phyloP scores from a whole-genome alignment of 495 filamentous ascomycete genomes.

The Aspergillus sclerotioniger region DNA sequence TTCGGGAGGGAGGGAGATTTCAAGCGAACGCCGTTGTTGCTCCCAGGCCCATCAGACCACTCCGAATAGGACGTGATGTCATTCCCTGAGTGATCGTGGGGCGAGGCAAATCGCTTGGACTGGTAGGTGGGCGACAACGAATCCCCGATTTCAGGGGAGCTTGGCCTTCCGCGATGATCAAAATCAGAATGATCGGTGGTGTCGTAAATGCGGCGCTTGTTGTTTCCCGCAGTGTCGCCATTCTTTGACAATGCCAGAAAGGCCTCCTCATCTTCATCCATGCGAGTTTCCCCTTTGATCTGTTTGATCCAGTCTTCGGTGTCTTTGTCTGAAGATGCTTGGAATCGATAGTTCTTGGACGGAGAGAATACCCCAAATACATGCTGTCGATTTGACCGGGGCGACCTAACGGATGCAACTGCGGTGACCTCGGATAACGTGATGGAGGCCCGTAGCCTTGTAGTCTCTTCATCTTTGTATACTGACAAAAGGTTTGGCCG shows the following conservation, averaged over 20 bases:
- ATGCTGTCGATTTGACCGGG: constrained; percentile 74
- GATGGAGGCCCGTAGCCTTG: constrained; percentile 83
- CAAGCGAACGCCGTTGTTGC: constrained; percentile 25
- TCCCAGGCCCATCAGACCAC: constrained; percentile 66
- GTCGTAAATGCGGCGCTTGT: constrained; percentile 42
- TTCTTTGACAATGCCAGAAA: constrained; percentile 57
- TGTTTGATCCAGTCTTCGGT: constrained; percentile 83
- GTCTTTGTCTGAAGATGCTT: constrained; percentile 68
- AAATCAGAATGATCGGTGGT: constrained; percentile 46
- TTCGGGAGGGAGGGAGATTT: constrained; percentile 34
- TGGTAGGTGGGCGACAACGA: constrained; percentile 29
- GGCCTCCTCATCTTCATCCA: constrained; percentile 83
- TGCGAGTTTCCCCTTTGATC: constrained; percentile 73
- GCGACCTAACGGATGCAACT: constrained; percentile 81
- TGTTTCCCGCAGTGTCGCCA: constrained; percentile 30
- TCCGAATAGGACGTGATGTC: constrained; percentile 89
- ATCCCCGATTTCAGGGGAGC: constrained; percentile 45
- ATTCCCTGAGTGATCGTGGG: constrained; percentile 80
- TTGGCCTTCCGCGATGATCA: constrained; percentile 34
- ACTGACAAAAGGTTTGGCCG: constrained; percentile 91
- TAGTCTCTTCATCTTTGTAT: constrained; percentile 89
- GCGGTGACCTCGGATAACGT: constrained; percentile 87
- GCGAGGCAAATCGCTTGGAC: constrained; percentile 45
- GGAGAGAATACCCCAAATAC: constrained; percentile 94
- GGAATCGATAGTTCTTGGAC: constrained; percentile 86